These are phyloP conservation scores for Hericium erinaceus DNA, from an alignment of 768 basidiomycete genomes.

Conservation along the genomic window DNA sequence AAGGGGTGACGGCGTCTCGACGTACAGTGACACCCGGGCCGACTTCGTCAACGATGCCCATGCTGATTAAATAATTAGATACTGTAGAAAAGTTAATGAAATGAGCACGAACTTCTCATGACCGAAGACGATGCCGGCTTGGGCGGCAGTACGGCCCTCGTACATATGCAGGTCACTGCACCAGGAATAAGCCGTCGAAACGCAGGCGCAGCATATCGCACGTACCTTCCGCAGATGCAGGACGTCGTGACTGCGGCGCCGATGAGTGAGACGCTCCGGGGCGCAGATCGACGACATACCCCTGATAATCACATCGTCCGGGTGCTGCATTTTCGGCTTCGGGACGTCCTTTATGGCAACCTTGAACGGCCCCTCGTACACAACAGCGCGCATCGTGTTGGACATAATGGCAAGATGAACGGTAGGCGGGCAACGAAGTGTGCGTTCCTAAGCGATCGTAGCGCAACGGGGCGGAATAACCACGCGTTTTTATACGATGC, in stretches of 20 bases:
- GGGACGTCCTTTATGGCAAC: conserved; percentile 38
- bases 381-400: conserved; percentile 40
- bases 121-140: conserved; percentile 42
- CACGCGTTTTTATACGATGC: background rate
- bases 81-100: too few species aligned
- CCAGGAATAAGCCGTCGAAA: background rate
- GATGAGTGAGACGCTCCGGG: conserved; percentile 1
- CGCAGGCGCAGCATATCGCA: background rate
- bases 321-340: conserved; percentile 39
- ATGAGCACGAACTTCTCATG: conserved; percentile 38
- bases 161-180: conserved; percentile 46
- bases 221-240: conserved; percentile 42
- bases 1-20: background rate
- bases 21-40: conserved; percentile 35
- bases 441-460: background rate
- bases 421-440: background rate
- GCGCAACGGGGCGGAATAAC: background rate
- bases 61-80: conserved; percentile 17
- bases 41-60: conserved; percentile 45
- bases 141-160: conserved; percentile 42
- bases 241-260: conserved; percentile 35
- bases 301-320: conserved; percentile 45
- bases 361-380: conserved; percentile 40
- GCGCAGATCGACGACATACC: conserved; percentile 17
- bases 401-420: background rate